Evolutionary conservation across 768 basidiomycete species (phyloP), one percentile per base, ranked within the genome.

Genomic region (Holtermannia corniformis): DNA sequence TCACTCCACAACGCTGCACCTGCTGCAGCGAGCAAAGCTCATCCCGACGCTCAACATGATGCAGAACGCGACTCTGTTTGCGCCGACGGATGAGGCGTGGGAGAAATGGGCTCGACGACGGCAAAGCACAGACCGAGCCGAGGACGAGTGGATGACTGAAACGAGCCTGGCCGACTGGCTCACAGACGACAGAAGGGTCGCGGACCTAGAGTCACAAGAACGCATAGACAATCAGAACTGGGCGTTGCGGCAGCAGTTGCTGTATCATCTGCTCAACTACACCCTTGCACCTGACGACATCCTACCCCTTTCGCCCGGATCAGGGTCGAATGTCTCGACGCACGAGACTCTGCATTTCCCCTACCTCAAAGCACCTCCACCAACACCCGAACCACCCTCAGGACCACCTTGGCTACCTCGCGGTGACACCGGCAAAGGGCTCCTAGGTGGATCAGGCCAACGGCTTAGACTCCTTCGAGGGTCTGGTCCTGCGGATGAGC

Each of bases 221-320:
- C 22, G 51, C 49, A 16, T 16, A 7, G 58, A 60, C 51, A 73
- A 77, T 47, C 50, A 61, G 20, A 60, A 63, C 80, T 32, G 77
- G 77, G 21, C 91, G 92, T 73, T 97, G 43, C 80, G 93, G 49
- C 91, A 95, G 64, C 85, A 92, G 64, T 78, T 99, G 49, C 83
- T 96, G 64, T 97, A 97, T 70, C 95, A 97, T 72, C 73, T 96
- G 43, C 77, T 97, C 60, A 95, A 97, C 72, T 82, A 82, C 69
- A 81, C 85, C 4, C 67, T 95, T 25, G 62, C 77, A 19, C 61
- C 70, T 10, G 27, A 50, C 7, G 52, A 49, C 21, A 55, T 61
- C 50, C 19, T 53, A 22, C 53, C 76, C 14, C 76, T 81, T 24
- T 76, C 3, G 61, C 73, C 20, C 60, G 74, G 41, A 75, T 76